Evolutionary conservation across 805 yeast genomes (phyloP), one percentile per base, ranked within the genome.

Genomic region (Jamesozyma jinghongensis): DNA sequence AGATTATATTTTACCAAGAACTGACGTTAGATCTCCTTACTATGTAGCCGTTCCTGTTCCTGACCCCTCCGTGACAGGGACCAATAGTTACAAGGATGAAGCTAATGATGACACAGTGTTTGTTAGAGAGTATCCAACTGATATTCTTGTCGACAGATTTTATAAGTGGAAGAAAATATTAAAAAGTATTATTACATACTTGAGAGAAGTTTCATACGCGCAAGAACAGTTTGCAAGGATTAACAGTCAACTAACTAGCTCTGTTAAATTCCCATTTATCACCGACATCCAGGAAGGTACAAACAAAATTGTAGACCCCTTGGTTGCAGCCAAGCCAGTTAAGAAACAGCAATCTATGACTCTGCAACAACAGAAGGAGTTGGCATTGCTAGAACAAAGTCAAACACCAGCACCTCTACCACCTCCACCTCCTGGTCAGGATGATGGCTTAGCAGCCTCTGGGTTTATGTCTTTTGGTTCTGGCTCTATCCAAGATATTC

Each of bases 131-230:
- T 61, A 73, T 49, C 96, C 95, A 30, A 85, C 95, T 2, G 94
- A 85, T 46, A 73, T 82, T 8, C 66, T 86, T 44, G 87, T 90
- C 17, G 73, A 77, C 35, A 66, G 96, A 49, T 86, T 86, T 59
- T 73, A 77, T 43, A 79, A 87, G 13, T 86, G 95, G 94, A 69
- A 94, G 40, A 73, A 76, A 43, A 76, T 86, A 40, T 72, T 85
- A 46, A 79, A 80, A 49, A 81, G 84, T 40, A 62, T 86, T 46
- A 73, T 81, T 28, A 70, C 68, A 36, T 86, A 87, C 55, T 70
- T 87, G 48, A 74, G 74, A 51, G 94, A 85, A 53, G 79, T 77
- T 34, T 81, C 86, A 4, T 70, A 77, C 26, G 85, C 84, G 34
- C 87, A 85, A 58, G 94, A 85, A 61, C 92, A 85, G 55, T 74